Evolutionary conservation across 179 eudicot genomes (phyloP).

Genomic region (Spinacia oleracea): DNA sequence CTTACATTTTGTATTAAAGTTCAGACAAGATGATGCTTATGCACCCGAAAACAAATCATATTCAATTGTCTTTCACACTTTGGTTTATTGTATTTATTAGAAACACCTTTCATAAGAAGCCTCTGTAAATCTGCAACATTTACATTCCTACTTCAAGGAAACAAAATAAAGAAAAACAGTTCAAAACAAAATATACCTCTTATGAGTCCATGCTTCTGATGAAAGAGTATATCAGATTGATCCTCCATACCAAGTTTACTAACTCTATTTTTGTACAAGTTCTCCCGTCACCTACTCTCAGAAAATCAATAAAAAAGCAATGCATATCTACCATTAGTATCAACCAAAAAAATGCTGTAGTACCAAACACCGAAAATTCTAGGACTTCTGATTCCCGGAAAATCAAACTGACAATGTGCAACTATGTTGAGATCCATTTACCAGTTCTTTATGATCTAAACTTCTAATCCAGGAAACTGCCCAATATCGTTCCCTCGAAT

Average conservation of each 20-base stretch:
- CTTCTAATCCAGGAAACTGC: constrained; percentile 81
- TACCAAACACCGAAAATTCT: not conserved
- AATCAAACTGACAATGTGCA: not conserved
- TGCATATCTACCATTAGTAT: not conserved
- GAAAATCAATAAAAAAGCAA: not conserved
- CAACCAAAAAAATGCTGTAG: not conserved
- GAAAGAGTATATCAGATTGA: not conserved
- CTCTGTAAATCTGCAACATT: not conserved
- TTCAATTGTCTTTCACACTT: not conserved
- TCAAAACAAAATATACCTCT: constrained; percentile 15
- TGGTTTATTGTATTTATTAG: not conserved
- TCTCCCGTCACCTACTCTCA: constrained; percentile 28
- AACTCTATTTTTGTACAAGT: constrained; percentile 24
- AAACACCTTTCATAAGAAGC: not conserved
- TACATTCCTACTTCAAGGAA: constrained; percentile 8
- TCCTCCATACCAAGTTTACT: not conserved
- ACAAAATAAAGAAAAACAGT: not conserved
- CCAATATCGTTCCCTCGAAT: constrained; percentile 79
- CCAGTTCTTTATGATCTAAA: constrained; percentile 37
- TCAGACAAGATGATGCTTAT: too few relatives aligned
- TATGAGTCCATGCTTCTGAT: constrained; percentile 2
- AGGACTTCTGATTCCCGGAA: not conserved
- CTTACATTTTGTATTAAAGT: not conserved
- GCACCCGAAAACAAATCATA: too few relatives aligned
- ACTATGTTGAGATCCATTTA: constrained; percentile 22